These are phyloP conservation scores for Penicillium coprophilum DNA, from an alignment of 495 filamentous ascomycete genomes.

Conservation along the genomic window DNA sequence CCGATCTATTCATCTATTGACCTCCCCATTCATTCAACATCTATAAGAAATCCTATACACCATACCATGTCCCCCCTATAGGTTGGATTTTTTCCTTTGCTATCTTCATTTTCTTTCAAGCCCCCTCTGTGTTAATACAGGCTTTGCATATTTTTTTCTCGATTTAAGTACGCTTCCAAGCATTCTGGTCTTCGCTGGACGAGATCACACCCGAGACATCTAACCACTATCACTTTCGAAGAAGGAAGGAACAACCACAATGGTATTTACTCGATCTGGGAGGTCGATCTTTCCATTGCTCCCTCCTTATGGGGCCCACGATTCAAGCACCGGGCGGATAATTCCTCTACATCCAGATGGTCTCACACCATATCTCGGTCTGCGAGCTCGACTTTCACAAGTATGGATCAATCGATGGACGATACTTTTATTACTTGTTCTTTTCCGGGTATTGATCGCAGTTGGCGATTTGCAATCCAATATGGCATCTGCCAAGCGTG, in stretches of 20 bases:
- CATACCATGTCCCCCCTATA: constrained; percentile 21
- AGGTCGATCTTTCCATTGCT: constrained; percentile 44
- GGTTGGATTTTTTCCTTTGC: constrained; percentile 14
- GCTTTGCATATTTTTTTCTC: constrained; percentile 8
- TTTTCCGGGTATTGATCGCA: constrained; percentile 76
- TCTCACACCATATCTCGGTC: constrained; percentile 90
- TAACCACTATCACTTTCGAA: neutral
- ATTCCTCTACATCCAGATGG: constrained; percentile 63
- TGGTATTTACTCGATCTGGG: constrained; percentile 35
- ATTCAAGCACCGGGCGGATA: constrained; percentile 35
- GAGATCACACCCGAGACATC: constrained; percentile 4
- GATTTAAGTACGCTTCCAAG: neutral
- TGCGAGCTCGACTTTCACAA: constrained; percentile 87
- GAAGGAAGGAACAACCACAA: constrained; percentile 13
- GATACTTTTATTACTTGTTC: constrained; percentile 78
- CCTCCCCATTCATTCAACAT: constrained; percentile 13
- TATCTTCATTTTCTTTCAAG: constrained; percentile 6
- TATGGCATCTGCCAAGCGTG: constrained; percentile 68
- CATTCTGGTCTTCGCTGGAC: constrained; percentile 8
- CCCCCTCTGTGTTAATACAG: neutral
- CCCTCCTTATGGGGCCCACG: constrained; percentile 46
- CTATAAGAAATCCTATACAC: constrained; percentile 18
- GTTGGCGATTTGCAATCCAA: constrained; percentile 66
- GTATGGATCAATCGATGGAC: constrained; percentile 98
- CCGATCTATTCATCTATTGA: constrained; percentile 14